Conservation (phyloP, 2,329 filamentous ascomycete genomes). For the Proliferodiscus dingleyae region DNA sequence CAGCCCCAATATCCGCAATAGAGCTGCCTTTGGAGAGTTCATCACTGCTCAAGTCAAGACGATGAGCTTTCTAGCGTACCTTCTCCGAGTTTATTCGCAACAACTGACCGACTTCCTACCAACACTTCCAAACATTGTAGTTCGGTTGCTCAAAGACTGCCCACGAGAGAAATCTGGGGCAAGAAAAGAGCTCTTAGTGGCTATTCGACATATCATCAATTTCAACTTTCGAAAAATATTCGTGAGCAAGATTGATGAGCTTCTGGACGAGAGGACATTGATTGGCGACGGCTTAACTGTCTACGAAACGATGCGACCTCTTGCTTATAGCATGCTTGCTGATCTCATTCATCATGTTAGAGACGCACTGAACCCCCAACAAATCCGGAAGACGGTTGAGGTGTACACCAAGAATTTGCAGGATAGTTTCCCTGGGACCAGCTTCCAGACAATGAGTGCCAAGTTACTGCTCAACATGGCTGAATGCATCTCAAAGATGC, state of each 20-base stretch:
- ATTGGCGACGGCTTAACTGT: slow-evolving; percentile 96
- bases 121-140: slow-evolving; percentile 80
- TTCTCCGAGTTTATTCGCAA: slow-evolving; percentile 81
- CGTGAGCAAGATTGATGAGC: slow-evolving; percentile 85
- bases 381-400: slow-evolving; percentile 92
- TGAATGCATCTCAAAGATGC: slow-evolving; percentile 91
- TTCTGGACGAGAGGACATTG: slow-evolving; percentile 87
- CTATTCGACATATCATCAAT: slow-evolving; percentile 97
- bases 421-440: slow-evolving; percentile 93
- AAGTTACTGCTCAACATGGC: slow-evolving; percentile 97
- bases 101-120: slow-evolving; percentile 85
- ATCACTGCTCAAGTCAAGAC: slow-evolving; percentile 98
- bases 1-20: slow-evolving; percentile 87
- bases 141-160: slow-evolving; percentile 87
- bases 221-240: slow-evolving; percentile 98
- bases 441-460: slow-evolving; percentile 99
- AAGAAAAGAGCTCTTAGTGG: slow-evolving; percentile 90
- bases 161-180: slow-evolving; percentile 90
- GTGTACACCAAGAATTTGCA: slow-evolving; percentile 96
- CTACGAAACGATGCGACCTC: slow-evolving; percentile 89
- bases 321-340: slow-evolving; percentile 97
- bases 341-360: slow-evolving; percentile 96
- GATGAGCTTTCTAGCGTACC: slow-evolving; percentile 95
- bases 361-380: slow-evolving; percentile 79
- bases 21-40: slow-evolving; percentile 92